These are phyloP conservation scores for Gynostemma pentaphyllum DNA, from an alignment of 306 rosid genomes.

Conservation along the genomic window DNA sequence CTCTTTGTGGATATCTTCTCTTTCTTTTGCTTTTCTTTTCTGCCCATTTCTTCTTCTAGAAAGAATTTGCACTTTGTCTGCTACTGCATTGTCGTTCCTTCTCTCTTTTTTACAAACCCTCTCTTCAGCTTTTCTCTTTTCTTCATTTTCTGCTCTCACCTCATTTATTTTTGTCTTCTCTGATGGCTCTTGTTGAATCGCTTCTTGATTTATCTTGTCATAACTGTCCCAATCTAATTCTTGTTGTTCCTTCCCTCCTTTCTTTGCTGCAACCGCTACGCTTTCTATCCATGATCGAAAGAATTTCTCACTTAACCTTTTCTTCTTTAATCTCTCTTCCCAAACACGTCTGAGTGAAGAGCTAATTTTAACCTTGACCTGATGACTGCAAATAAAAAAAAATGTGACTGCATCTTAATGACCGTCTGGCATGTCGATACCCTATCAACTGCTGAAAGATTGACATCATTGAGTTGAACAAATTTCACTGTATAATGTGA, in stretches of 20 bases:
- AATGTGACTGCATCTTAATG: not conserved
- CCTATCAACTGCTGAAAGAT: not conserved
- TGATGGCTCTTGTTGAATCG: conserved; percentile 23
- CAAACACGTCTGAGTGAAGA: conserved; percentile 40
- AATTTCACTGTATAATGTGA: not conserved
- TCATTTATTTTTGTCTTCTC: conserved; percentile 42
- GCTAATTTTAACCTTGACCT: conserved; percentile 65
- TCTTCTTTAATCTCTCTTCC: conserved; percentile 46
- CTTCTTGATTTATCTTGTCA: conserved; percentile 40
- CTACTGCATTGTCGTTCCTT: conserved; percentile 16
- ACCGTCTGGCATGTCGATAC: not conserved
- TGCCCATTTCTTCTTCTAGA: conserved; percentile 5
- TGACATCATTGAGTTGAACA: not conserved
- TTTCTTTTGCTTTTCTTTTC: conserved; percentile 13
- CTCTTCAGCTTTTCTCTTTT: conserved; percentile 32
- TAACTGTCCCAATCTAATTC: conserved; percentile 74
- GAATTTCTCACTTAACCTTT: conserved; percentile 28
- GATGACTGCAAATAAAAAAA: conserved; percentile 35
- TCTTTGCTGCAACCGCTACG: conserved; percentile 63
- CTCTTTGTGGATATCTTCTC: conserved; percentile 17
- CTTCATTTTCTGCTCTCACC: conserved; percentile 38
- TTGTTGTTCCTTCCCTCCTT: conserved; percentile 48
- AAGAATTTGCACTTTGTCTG: not conserved
- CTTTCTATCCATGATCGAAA: conserved; percentile 42
- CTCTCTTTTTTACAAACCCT: conserved; percentile 32